Evolutionary conservation across 1,139 yeast genomes (phyloP).

Genomic region (Yamadazyma taylorii): DNA sequence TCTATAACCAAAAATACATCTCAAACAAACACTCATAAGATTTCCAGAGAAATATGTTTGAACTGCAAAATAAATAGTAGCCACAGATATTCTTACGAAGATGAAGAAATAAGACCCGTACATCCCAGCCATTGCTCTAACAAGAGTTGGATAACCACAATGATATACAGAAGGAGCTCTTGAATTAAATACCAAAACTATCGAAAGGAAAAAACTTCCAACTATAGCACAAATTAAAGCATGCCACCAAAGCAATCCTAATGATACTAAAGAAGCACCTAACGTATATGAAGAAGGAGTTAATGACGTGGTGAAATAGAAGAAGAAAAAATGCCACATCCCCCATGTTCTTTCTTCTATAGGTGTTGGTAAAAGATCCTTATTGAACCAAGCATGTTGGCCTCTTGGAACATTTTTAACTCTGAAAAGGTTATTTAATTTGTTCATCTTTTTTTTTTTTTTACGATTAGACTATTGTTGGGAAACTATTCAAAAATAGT

Average conservation of each 20-base stretch:
- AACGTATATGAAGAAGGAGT: conserved; percentile 13
- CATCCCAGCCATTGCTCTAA: conserved; percentile 12
- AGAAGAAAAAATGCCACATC: conserved; percentile 10
- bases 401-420: conserved; percentile 8
- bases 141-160: conserved; percentile 14
- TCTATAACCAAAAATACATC: conserved; percentile 13
- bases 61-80: conserved; percentile 13
- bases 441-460: too few relatives aligned
- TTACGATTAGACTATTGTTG: too few relatives aligned
- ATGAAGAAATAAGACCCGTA: conserved; percentile 13
- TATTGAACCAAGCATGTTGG: conserved; percentile 12
- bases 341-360: conserved; percentile 11
- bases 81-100: conserved; percentile 12
- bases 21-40: conserved; percentile 10
- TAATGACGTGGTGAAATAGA: conserved; percentile 14
- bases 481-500: too few relatives aligned
- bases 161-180: conserved; percentile 13
- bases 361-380: conserved; percentile 13
- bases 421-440: conserved; percentile 1
- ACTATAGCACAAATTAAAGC: conserved; percentile 13
- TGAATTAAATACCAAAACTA: conserved; percentile 11
- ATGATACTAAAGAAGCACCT: conserved; percentile 11
- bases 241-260: conserved; percentile 14
- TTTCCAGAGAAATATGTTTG: conserved; percentile 13
- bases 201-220: conserved; percentile 12